These are phyloP conservation scores for Kodamaea anthophila DNA, from an alignment of 1,139 yeast genomes.

Conservation along the genomic window DNA sequence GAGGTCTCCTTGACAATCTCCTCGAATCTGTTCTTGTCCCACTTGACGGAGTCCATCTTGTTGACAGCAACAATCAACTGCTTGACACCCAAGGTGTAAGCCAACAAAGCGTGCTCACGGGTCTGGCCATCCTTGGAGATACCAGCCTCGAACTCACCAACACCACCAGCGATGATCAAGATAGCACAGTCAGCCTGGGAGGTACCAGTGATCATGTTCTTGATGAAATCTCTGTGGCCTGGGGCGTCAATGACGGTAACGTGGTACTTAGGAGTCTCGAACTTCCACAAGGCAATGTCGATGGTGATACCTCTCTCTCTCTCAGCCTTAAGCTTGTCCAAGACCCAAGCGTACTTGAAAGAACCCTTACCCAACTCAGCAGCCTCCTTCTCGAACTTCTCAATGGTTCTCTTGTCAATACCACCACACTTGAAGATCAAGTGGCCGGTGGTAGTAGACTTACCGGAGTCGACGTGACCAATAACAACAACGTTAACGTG, in stretches of 20 bases:
- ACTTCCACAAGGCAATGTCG: constrained; percentile 92
- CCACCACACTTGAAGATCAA: constrained; percentile 92
- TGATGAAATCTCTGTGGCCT: constrained; percentile 97
- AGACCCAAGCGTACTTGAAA: constrained; percentile 97
- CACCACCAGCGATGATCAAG: constrained; percentile 94
- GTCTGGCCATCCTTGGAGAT: constrained; percentile 99
- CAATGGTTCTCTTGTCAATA: constrained; percentile 96
- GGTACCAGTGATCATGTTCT: constrained; percentile 91
- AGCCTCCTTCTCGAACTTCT: constrained; percentile 98
- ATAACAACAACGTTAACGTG: constrained; percentile 99
- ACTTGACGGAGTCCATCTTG: constrained; percentile 95
- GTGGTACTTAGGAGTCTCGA: constrained; percentile 89
- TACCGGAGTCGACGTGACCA: constrained; percentile 28
- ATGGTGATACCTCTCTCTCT: constrained; percentile 97
- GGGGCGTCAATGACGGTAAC: constrained; percentile 93
- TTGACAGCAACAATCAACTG: constrained; percentile 88
- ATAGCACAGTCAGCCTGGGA: constrained; percentile 98
- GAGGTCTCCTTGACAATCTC: constrained; percentile 81
- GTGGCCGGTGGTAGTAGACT: constrained; percentile 62
- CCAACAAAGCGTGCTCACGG: constrained; percentile 95
- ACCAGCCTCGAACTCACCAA: constrained; percentile 99
- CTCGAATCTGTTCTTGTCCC: constrained; percentile 74
- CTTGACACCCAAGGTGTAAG: constrained; percentile 97
- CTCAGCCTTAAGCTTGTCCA: constrained; percentile 93
- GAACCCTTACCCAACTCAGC: constrained; percentile 98